Evolutionary conservation across 1,139 yeast species (phyloP), one percentile per base, ranked within the genome.

Genomic region (Hemisphaericaspora xylofermentans): DNA sequence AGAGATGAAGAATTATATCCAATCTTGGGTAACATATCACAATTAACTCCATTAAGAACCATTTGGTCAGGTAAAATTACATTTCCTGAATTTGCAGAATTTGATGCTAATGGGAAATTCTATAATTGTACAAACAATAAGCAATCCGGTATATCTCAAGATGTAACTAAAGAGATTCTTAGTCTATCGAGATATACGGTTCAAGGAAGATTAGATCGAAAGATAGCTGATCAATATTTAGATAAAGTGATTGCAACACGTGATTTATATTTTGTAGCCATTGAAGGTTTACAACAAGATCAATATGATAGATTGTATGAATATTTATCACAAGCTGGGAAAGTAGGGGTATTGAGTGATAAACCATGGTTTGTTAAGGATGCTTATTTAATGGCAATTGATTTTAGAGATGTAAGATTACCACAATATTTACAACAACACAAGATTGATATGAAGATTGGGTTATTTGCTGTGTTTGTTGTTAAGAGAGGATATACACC

Each of bases 341-440:
- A 82, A 53, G 80, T 73, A 38, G 94, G 91, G 0, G 93, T 84
- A 15, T 64, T 85, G 35, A 70, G 77, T 28, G 71, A 68, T 16
- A 67, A 60, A 46, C 78, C 76, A 1, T 49, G 58, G 16, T 68
- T 71, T 48, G 82, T 83, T 26, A 84, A 84, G 54, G 94, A 85
- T 56, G 72, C 82, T 2, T 86, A 85, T 58, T 49, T 86, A 36
- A 58, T 84, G 26, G 73, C 87, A 1, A 49, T 79, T 17, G 66
- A 59, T 46, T 57, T 58, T 42, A 44, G 57, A 35, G 58, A 61
- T 42, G 52, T 58, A 33, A 28, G 49, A 29, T 46, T 66, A 17
- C 69, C 72, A 1, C 43, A 45, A 18, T 65, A 60, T 43, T 61
- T 73, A 26, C 47, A 54, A 28, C 17, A 40, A 9, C 50, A 43